A percentile compares a stretch with the other conserved stretches of the same genome.
Evolutionary conservation across 1,139 yeast genomes (phyloP).

Genomic region (Pichia sp.): DNA sequence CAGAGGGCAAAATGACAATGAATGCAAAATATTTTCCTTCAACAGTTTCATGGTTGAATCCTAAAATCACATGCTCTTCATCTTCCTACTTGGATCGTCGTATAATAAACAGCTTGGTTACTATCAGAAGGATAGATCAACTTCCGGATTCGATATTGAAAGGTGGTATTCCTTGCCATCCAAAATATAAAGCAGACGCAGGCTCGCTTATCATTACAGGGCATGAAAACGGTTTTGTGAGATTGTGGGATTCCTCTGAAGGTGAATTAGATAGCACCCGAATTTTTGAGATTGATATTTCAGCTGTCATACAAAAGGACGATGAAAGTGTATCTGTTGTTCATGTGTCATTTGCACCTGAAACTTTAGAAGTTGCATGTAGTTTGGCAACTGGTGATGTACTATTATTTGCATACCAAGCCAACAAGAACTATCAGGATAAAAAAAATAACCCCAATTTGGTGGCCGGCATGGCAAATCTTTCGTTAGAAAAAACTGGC

Average conservation of each 20-base stretch:
- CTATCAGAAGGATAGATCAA: conserved; percentile 28
- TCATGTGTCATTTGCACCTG: conserved; percentile 69
- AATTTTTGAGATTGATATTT: conserved; percentile 51
- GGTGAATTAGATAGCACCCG: conserved; percentile 67
- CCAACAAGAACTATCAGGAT: conserved; percentile 41
- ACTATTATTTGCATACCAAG: conserved; percentile 63
- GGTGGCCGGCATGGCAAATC: conserved; percentile 26
- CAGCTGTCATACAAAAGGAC: conserved; percentile 40
- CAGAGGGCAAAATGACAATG: conserved; percentile 51
- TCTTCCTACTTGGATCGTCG: conserved; percentile 44
- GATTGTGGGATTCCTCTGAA: conserved; percentile 77
- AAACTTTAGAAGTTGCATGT: conserved; percentile 70
- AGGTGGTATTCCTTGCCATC: conserved; percentile 78
- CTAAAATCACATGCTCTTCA: conserved; percentile 57
- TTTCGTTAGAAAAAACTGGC: conserved; percentile 35
- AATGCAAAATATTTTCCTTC: conserved; percentile 71
- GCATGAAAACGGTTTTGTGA: conserved; percentile 72
- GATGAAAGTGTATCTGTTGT: conserved; percentile 44
- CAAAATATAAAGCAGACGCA: conserved; percentile 58
- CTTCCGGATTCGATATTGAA: conserved; percentile 41
- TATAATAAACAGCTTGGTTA: conserved; percentile 26
- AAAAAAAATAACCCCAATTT: conserved; percentile 23
- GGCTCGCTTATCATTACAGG: conserved; percentile 55
- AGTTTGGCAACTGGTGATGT: conserved; percentile 71
- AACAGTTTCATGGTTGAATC: conserved; percentile 70